Conservation (phyloP, 106 monocot genomes). For the Agapanthus africanus region DNA sequence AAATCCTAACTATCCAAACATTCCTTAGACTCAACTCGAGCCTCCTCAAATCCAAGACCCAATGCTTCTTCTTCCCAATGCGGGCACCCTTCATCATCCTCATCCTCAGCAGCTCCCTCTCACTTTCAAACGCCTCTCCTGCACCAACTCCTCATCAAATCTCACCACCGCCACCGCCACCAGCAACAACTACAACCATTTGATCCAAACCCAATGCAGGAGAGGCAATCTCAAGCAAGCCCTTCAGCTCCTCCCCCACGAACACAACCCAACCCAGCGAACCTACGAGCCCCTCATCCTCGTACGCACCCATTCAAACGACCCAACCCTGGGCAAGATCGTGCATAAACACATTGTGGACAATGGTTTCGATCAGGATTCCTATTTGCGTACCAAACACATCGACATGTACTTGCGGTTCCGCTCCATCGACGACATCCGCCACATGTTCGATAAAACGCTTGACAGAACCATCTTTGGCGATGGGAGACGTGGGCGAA, state of each 20-base stretch:
- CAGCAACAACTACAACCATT: conserved; percentile 50
- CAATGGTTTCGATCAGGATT: conserved; percentile 46
- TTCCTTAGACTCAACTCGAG: too few species aligned
- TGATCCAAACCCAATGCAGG: conserved; percentile 61
- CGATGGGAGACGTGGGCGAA: conserved; percentile 61
- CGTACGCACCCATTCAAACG: conserved; percentile 29
- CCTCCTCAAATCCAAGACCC: too few species aligned
- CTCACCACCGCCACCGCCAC: neutral
- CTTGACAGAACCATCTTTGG: conserved; percentile 48
- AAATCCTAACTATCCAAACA: too few species aligned
- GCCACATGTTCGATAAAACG: conserved; percentile 60
- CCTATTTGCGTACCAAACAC: conserved; percentile 72
- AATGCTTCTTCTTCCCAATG: conserved; percentile 5
- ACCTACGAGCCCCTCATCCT: conserved; percentile 58
- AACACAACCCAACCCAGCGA: conserved; percentile 42
- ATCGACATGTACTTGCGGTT: conserved; percentile 59
- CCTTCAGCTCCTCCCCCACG: conserved; percentile 47
- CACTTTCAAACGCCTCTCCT: conserved; percentile 22
- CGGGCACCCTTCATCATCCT: neutral
- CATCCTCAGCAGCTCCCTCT: neutral
- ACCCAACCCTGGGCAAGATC: conserved; percentile 9
- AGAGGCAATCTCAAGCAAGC: conserved; percentile 55
- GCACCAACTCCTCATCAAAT: neutral
- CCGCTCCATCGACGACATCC: conserved; percentile 31
- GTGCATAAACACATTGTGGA: conserved; percentile 33